Conservation (phyloP, 768 basidiomycete genomes). For the Leucosporidium scottii region DNA sequence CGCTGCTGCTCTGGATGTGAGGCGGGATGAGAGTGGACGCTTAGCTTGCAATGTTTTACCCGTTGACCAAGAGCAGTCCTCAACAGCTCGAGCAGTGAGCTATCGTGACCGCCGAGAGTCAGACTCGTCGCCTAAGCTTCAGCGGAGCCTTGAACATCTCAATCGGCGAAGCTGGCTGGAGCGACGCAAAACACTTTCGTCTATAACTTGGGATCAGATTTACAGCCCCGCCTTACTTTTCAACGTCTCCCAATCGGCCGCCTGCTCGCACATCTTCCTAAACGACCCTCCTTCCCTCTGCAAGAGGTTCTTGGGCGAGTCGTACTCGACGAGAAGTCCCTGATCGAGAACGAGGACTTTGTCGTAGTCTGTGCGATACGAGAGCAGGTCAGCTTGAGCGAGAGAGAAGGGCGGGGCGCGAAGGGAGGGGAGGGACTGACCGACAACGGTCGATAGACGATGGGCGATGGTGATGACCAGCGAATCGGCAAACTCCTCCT, state of each 20-base stretch:
- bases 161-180: no score
- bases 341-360: constrained; percentile 22
- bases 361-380: constrained; percentile 2
- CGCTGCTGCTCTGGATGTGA: no score
- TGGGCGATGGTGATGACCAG: constrained; percentile 51
- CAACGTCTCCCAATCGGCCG: constrained; percentile 23
- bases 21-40: no score
- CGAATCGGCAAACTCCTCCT: constrained; percentile 40
- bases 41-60: no score
- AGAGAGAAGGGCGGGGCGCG: no score
- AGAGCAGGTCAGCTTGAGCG: not conserved
- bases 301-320: constrained; percentile 52
- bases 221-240: constrained; percentile 2
- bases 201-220: no score
- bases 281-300: constrained; percentile 44
- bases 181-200: no score
- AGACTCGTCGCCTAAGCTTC: no score
- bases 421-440: not conserved
- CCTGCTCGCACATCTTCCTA: constrained; percentile 25
- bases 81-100: no score
- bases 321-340: constrained; percentile 45
- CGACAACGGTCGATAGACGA: constrained; percentile 30
- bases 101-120: no score
- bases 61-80: no score
- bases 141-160: no score